Percentiles rank a stretch among this genome's conserved stretches.
Conservation (phyloP, 1,139 yeast species). For the Suzukiozyma palmioleophila region DNA sequence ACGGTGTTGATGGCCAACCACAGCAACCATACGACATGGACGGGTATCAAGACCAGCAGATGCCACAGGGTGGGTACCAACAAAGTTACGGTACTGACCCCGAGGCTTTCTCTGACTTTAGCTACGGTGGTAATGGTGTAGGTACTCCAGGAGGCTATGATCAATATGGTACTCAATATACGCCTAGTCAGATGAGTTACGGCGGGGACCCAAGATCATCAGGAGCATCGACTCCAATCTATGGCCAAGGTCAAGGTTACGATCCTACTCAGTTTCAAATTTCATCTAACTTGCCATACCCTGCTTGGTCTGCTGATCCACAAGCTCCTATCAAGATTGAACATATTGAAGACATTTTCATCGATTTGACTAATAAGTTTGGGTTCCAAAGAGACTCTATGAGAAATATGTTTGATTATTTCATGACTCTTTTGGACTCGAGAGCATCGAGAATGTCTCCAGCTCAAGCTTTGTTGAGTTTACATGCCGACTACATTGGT, state of each 20-base stretch:
- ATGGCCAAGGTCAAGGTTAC: slow-evolving; percentile 62
- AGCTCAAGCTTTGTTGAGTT: slow-evolving; percentile 82
- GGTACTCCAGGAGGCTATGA: slow-evolving; percentile 62
- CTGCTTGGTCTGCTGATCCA: slow-evolving; percentile 93
- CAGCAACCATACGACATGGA: slow-evolving; percentile 48
- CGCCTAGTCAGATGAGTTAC: slow-evolving; percentile 80
- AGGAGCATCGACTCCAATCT: slow-evolving; percentile 94
- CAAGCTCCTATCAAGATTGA: slow-evolving; percentile 77
- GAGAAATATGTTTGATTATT: slow-evolving; percentile 95
- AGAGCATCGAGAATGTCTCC: slow-evolving; percentile 97
- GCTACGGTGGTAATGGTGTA: slow-evolving; percentile 56
- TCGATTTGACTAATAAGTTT: slow-evolving; percentile 83
- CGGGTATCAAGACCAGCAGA: slow-evolving; percentile 40
- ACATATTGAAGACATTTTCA: slow-evolving; percentile 88
- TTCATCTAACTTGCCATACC: slow-evolving; percentile 74
- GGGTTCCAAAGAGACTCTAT: slow-evolving; percentile 98
- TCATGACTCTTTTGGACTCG: slow-evolving; percentile 90
- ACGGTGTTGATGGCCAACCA: slow-evolving; percentile 10
- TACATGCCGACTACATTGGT: slow-evolving; percentile 89
- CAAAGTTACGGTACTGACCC: slow-evolving; percentile 57
- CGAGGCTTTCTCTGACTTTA: slow-evolving; percentile 75
- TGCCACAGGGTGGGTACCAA: slow-evolving; percentile 23
- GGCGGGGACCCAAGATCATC: slow-evolving; percentile 76
- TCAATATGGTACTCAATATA: slow-evolving; percentile 75
- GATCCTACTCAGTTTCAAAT: slow-evolving; percentile 64